phyloP scores from a whole-genome alignment of 805 yeast genomes.

The Candida ponderosae region DNA sequence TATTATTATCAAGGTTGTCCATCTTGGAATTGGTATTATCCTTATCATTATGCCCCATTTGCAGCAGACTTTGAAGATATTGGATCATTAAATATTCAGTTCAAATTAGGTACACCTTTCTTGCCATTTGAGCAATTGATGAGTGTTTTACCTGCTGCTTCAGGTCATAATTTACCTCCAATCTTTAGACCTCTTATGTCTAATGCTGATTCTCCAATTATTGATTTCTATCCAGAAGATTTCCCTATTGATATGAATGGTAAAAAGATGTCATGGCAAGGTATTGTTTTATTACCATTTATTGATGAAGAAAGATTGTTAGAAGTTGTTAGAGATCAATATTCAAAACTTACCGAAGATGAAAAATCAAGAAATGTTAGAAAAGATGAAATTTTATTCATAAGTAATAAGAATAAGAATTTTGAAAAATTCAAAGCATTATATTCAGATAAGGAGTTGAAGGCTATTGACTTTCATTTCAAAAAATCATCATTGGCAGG shows the following conservation, averaged over 20 bases:
- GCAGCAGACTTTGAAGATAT: slow-evolving; percentile 73
- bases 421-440: slow-evolving; percentile 25
- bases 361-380: slow-evolving; percentile 65
- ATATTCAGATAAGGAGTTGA: slow-evolving; percentile 21
- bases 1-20: slow-evolving; percentile 98
- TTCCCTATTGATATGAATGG: slow-evolving; percentile 95
- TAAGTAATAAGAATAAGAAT: slow-evolving; percentile 55
- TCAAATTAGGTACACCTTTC: slow-evolving; percentile 70
- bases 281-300: slow-evolving; percentile 82
- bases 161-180: slow-evolving; percentile 78
- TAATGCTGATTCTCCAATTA: slow-evolving; percentile 69
- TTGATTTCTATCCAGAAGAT: slow-evolving; percentile 85
- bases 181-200: slow-evolving; percentile 79
- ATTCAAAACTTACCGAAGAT: slow-evolving; percentile 53
- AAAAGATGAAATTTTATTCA: slow-evolving; percentile 60
- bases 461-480: slow-evolving; percentile 34
- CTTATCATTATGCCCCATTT: slow-evolving; percentile 97
- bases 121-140: slow-evolving; percentile 88
- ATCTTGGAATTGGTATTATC: slow-evolving; percentile 97
- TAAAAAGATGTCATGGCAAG: slow-evolving; percentile 92
- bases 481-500: slow-evolving; percentile 56
- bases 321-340: slow-evolving; percentile 56
- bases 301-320: slow-evolving; percentile 77
- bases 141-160: slow-evolving; percentile 93
- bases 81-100: slow-evolving; percentile 43